Base-by-base conservation (phyloP, 345 rosid species). In the Eutrema japonicum region DNA sequence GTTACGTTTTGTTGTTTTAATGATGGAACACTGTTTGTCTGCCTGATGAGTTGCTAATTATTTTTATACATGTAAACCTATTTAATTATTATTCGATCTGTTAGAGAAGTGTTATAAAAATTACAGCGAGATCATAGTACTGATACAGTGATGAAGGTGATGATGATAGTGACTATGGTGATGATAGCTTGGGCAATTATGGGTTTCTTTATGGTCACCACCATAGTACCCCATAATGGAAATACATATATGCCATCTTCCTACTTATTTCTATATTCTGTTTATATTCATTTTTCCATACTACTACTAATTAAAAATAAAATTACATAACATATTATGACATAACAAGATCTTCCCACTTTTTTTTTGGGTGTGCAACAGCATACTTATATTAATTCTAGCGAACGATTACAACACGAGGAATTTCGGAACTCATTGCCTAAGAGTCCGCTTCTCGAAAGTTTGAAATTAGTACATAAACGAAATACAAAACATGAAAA, bases 11-110 rank as follows among this genome's bases (percentile, higher is more conserved):
- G 83, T 27, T 74, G 40, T 29, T 13, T 69, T 81, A 14, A 60
- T 84, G 73, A 75, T 86, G 84, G 78, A 81, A 26, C 85, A 75
- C 45, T 87, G 88, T 72, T 85, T 85, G 26, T 86, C 81, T 43
- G 84, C 8, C 70, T 82, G 69, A 86, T 82, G 69, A 64, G 78
- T 49, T 38, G 82, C 58, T 82, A 83, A 53, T 5, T 30, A 33
- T 38, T 8, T 16, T 7, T 50, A 10, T 27, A 35, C 12, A 9
- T 54, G 4, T 32, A 32, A 13, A 10, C 47, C 32, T 35, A 26
- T 16, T 30, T 57, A 8, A 50, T 47, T 48, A 45, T 22, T 35
- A 42, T 2, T 22, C 2, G 26, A 22, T 6, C 12, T 65, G 37
- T 7, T 41, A 56, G 50, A 64, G 71, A 46, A 14, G 13, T 45